Base-by-base conservation (phyloP, 2,329 filamentous ascomycete species). In the Alternaria dauci region DNA sequence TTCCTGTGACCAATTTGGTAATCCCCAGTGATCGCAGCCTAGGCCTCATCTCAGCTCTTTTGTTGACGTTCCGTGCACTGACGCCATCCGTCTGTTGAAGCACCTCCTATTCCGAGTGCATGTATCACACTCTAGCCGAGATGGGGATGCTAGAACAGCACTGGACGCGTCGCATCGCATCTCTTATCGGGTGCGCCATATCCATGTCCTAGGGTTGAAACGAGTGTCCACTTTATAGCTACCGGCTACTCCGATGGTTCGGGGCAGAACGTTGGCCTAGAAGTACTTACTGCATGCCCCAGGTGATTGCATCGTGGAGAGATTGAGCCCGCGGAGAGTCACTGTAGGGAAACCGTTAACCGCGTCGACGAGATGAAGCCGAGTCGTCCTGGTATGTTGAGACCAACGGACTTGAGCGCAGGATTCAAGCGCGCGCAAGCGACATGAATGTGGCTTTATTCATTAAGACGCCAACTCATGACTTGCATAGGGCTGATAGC, bases 241-340 rank as follows among this genome's bases (percentile, higher is more conserved):
- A 52, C 47, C 53, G 52, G 47, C 48, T 61, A 50, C 39, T 57
- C 20, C 58, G 53, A 47, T 55, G 57, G 34, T 61, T 38, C 23
- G 55, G 26, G 14, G 44, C 20, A 25, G 1, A 7, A n/a, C 20
- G 14, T 25, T 36, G 14, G 16, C 32, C 11, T 26, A 25, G 14
- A 38, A 9, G 32, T n/a, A 55, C 53, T 25, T 23, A 48, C 30
- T 34, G 46, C 8, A 4, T 30, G 14, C 5, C 20, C 25, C 30
- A 36, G 18, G 46, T 30, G 46, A 23, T 36, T 48, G 30, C 46
- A 11, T 23, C 38, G 18, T 23, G 28, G 30, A 25, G 28, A 30
- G 28, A 30, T 30, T 8, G 28, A 30, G 28, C 28, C 28, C 28
- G 28, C 28, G 9, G 30, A 48, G 30, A 25, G 30, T 14, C 18